Conservation (phyloP, 495 filamentous ascomycete species). For the Parachaetomium inaequale region DNA sequence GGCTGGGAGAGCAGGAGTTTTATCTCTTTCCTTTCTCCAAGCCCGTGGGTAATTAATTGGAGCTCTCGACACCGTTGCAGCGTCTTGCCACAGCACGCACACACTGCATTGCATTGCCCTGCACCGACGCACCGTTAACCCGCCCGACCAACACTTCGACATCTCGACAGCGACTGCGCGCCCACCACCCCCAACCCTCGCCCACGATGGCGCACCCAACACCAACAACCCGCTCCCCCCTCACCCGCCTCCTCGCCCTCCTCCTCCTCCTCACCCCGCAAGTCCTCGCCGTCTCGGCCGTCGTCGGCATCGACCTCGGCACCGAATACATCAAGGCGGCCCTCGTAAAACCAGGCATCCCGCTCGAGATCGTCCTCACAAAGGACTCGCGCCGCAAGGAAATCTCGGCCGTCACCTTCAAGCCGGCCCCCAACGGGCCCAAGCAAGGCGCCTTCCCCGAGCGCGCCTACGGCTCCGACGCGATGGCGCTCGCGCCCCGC, state of each 20-base stretch:
- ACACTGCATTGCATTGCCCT: neutral
- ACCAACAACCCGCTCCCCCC: slow-evolving; percentile 44
- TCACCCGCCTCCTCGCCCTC: slow-evolving; percentile 43
- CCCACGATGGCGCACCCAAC: slow-evolving; percentile 43
- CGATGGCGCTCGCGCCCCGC: slow-evolving; percentile 77
- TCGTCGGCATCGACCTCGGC: slow-evolving; percentile 90
- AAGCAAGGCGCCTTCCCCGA: slow-evolving; percentile 66
- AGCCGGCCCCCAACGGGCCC: slow-evolving; percentile 61
- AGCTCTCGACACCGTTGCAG: neutral
- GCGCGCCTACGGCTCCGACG: slow-evolving; percentile 86
- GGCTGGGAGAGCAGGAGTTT: neutral
- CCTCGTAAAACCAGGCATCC: slow-evolving; percentile 95
- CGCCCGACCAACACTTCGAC: neutral
- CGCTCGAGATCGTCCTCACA: slow-evolving; percentile 96
- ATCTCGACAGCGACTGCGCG: neutral
- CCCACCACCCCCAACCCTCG: neutral
- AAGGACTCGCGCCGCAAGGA: slow-evolving; percentile 99
- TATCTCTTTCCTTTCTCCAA: neutral
- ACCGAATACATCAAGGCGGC: slow-evolving; percentile 97
- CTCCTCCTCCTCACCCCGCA: slow-evolving; percentile 49
- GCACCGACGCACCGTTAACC: neutral
- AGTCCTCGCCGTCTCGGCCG: slow-evolving; percentile 58
- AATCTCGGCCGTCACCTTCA: slow-evolving; percentile 86
- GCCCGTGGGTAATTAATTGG: neutral
- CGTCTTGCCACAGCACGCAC: slow-evolving; percentile 5